Base-by-base conservation (phyloP, 1,139 yeast genomes). In the Saccharomyces pastorianus region DNA sequence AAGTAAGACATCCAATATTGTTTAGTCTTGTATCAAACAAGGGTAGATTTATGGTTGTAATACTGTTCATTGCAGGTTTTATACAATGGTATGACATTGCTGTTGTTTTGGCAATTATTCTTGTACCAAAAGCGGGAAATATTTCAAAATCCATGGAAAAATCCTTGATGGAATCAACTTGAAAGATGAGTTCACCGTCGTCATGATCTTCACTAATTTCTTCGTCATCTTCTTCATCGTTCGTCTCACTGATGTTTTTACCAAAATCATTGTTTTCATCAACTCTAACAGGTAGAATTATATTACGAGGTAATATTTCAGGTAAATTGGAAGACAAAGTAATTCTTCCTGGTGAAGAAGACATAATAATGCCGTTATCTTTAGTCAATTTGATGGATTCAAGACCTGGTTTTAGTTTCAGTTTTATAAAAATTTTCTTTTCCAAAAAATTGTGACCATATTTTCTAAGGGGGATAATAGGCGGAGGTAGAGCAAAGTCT, bases 391-490 rank as follows among this genome's bases (percentile, higher is more conserved):
- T 77, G 53, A 86, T 79, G 46, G 85, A 79, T 51, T 79, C 76
- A 53, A 82, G 78, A 44, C 78, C 79, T 1, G 89, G 80, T 58
- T 84, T 83, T 59, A 85, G 81, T 4, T 82, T 78, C 49, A 93
- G 73, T 66, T 91, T 96, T 42, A 93, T 79, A 60, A 90, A 82
- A 2, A 88, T 89, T 65, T 88, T 89, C 66, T 85, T 88, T 65
- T 93, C 98, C 64, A 93, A 74, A 73, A 90, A 93, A 70, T 90
- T 93, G 72, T 93, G 99, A 7, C 99, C 99, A 66, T 93, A 93
- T 61, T 96, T 80, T 64, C 97, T 79, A 54, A 93, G 75, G 0
- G 99, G 99, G 51, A 93, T 82, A 53, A 93, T 89, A 9, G 99
- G 99, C 0, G 99, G 99, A 0, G 99, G 99, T 55, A 93, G 76